These are phyloP conservation scores for Penicillium soppii DNA, from an alignment of 495 filamentous ascomycete genomes.

Conservation along the genomic window DNA sequence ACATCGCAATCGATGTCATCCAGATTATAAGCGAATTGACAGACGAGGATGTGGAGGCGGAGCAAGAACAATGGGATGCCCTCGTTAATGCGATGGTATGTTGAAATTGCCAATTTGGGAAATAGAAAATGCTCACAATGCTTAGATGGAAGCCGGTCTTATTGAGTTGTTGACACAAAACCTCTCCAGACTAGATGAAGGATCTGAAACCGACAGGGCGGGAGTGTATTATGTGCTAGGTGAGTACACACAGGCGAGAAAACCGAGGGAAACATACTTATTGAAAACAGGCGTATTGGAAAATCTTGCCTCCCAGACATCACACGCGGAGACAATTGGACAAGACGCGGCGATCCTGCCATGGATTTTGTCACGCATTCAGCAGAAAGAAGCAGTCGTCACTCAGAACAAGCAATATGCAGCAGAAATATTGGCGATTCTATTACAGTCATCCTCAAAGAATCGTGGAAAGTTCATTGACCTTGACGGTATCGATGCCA, in stretches of 20 bases:
- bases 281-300: conserved; percentile 63
- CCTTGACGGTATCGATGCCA: conserved; percentile 71
- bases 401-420: conserved; percentile 95
- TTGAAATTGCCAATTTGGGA: not conserved
- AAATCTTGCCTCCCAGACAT: conserved; percentile 72
- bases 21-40: conserved; percentile 92
- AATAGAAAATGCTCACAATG: conserved; percentile 18
- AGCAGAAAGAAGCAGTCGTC: conserved; percentile 57
- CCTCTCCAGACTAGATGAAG: conserved; percentile 79
- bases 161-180: conserved; percentile 82
- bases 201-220: conserved; percentile 69
- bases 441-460: conserved; percentile 66
- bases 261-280: conserved; percentile 6
- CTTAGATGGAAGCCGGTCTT: conserved; percentile 70
- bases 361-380: conserved; percentile 75
- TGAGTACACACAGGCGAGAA: conserved; percentile 16
- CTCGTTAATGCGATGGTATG: conserved; percentile 76
- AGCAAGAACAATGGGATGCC: conserved; percentile 77
- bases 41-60: conserved; percentile 87
- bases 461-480: conserved; percentile 64
- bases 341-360: conserved; percentile 62
- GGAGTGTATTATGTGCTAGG: conserved; percentile 86
- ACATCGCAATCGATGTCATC: conserved; percentile 89
- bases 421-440: conserved; percentile 86
- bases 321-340: conserved; percentile 68